Base-by-base conservation (phyloP, 2,329 filamentous ascomycete species). In the Aureobasidium sp. region DNA sequence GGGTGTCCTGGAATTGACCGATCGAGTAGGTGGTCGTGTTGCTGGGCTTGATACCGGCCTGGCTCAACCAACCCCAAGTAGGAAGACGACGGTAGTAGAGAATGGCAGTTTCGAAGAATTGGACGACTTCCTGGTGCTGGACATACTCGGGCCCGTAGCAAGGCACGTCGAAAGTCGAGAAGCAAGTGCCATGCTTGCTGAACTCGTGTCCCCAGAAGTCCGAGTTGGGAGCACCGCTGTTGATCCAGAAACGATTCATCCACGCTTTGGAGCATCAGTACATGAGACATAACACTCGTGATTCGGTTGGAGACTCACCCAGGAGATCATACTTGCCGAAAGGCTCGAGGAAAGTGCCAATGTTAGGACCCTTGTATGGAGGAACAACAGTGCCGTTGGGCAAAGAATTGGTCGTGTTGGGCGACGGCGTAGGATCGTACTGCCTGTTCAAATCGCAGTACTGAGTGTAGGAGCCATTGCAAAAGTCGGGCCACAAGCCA, bases 201-300 rank as follows among this genome's bases (percentile, higher is more conserved):
- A 85, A 87, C 70, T 88, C 85, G 75, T 87, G 85, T 42, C 74
- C 85, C 85, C 85, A 88, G 74, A 89, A 83, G 37, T 81, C 78
- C 56, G 75, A 71, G 73, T 85, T 87, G 15, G 80, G 77, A 53
- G 80, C 78, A 64, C 75, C 75, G 66, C 83, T 82, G 52, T 79
- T 79, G 66, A 87, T 78, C 86, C 86, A 88, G 79, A 79, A 81
- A 68, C 80, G 84, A 69, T 85, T 82, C 86, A 88, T 88, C 75
- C 81, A 88, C 2, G 77, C 79, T 25, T 25, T 25, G 22, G 22
- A 25, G 22, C 22, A 25, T 25, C 22, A 25, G 22, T 25, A 25
- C 22, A 3, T 25, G 22, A 25, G 22, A 25, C 22, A 25, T 25
- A 25, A 25, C 22, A 25, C 22, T 25, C 22, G 22, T 25, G 22